phyloP scores from a whole-genome alignment of 805 yeast species.

The Pichia thaimueangensis region DNA sequence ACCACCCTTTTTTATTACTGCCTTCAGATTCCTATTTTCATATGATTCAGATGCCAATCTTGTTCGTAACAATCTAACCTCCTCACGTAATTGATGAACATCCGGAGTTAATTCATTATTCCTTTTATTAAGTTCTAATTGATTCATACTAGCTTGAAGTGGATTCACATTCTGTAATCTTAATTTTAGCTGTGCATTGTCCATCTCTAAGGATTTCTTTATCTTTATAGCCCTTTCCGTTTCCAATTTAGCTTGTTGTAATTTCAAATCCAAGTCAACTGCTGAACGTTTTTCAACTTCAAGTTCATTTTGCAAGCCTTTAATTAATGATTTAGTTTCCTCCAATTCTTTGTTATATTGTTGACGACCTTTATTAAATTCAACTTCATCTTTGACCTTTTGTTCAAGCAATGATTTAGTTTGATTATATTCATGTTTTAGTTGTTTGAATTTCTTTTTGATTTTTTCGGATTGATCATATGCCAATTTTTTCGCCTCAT shows the following conservation, averaged over 20 bases:
- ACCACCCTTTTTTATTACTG: slow-evolving; percentile 29
- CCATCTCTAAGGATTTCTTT: slow-evolving; percentile 28
- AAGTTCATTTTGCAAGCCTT: slow-evolving; percentile 26
- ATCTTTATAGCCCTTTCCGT: slow-evolving; percentile 29
- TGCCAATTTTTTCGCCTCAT: slow-evolving; percentile 19
- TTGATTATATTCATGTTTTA: slow-evolving; percentile 42
- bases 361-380: slow-evolving; percentile 37
- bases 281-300: slow-evolving; percentile 23
- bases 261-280: slow-evolving; percentile 20
- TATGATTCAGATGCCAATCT: slow-evolving; percentile 60
- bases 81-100: slow-evolving; percentile 38
- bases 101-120: slow-evolving; percentile 10
- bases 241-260: slow-evolving; percentile 27
- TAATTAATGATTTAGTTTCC: slow-evolving; percentile 28
- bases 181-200: slow-evolving; percentile 28
- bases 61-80: slow-evolving; percentile 52
- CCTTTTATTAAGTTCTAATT: slow-evolving; percentile 3
- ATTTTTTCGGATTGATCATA: slow-evolving; percentile 25
- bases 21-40: slow-evolving; percentile 45
- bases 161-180: slow-evolving; percentile 24
- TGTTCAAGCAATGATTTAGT: slow-evolving; percentile 37
- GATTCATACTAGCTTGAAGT: slow-evolving; percentile 9
- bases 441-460: slow-evolving; percentile 29
- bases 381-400: slow-evolving; percentile 37
- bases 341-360: slow-evolving; percentile 35